These are phyloP conservation scores for Citrus australasica DNA, from an alignment of 345 rosid genomes.

Conservation along the genomic window DNA sequence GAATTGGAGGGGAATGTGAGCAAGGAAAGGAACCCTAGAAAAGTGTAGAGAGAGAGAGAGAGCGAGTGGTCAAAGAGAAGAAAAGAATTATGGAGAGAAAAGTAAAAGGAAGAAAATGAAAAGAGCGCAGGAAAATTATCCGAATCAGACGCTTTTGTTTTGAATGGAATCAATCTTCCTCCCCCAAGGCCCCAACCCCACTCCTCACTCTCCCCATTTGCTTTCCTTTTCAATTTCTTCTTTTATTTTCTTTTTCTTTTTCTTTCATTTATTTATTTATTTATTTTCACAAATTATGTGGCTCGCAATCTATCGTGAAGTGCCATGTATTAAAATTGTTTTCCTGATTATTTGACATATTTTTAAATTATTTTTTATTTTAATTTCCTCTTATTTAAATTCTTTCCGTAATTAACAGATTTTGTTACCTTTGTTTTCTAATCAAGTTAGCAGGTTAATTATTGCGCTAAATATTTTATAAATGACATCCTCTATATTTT, in stretches of 20 bases:
- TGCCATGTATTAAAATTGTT: too few species aligned
- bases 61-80: conserved; percentile 46
- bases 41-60: conserved; percentile 12
- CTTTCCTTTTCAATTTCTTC: background rate
- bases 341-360: too few species aligned
- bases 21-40: conserved; percentile 27
- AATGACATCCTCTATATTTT: background rate
- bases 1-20: background rate
- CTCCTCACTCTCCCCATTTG: background rate
- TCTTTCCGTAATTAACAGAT: background rate
- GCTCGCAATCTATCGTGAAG: too few species aligned
- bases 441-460: background rate
- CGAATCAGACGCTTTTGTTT: conserved; percentile 34
- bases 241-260: background rate
- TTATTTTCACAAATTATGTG: too few species aligned
- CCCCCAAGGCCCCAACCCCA: background rate
- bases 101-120: conserved; percentile 4
- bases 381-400: background rate
- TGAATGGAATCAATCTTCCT: conserved; percentile 22
- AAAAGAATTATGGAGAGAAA: conserved; percentile 30
- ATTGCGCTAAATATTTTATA: background rate
- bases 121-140: conserved; percentile 9
- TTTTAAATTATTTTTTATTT: background rate
- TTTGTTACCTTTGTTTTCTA: background rate
- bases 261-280: too few species aligned